Base-by-base conservation (phyloP, 805 yeast species). In the Cyberlindnera maclurae region DNA sequence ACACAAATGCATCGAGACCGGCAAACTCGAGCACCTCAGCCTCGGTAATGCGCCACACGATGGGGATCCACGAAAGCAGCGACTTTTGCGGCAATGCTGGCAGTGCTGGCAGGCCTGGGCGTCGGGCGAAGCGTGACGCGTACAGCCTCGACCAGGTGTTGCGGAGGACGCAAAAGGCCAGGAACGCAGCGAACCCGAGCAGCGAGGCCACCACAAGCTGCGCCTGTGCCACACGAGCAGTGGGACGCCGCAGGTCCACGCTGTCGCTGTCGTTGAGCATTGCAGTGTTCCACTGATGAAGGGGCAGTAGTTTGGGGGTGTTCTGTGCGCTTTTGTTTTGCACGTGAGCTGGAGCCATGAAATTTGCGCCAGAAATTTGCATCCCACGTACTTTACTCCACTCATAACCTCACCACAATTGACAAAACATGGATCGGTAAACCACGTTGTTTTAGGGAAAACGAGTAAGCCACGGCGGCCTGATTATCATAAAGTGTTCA, bases 1-100 rank as follows among this genome's bases (percentile, higher is more conserved):
- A 90, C 34, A 93, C 97, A 62, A 75, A 88, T 1, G 97, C 97
- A 63, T 90, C 98, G 32, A 90, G 62, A 0, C 98, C 98, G 3
- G 97, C 96, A 52, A 80, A 82, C 44, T 87, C 90, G 36, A 90
- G 68, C 2, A 93, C 73, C 41, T 87, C 88, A 12, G 73, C 68
- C 49, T 90, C 97, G 18, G 71, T 67, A 15, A 89, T 77, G 11
- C 60, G 59, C 54, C 73, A 74, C 12, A 90, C 63, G 0, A 77
- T 73, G 0, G 79, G 73, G 8, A 89, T 68, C 97, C 97, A 90
- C 3, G 89, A 88, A 50, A 88, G 82, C 11, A 83, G 56, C 3
- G 85, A 69, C 29, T 57, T 58, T 33, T 64, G 48, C 5, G 84
- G 79, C 15, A 85, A 64, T 26, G 59, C 53, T 8, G 93, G 95